Evolutionary conservation across 768 basidiomycete genomes (phyloP), one percentile per base, ranked within the genome.

Genomic region (Leccinum obscurum): DNA sequence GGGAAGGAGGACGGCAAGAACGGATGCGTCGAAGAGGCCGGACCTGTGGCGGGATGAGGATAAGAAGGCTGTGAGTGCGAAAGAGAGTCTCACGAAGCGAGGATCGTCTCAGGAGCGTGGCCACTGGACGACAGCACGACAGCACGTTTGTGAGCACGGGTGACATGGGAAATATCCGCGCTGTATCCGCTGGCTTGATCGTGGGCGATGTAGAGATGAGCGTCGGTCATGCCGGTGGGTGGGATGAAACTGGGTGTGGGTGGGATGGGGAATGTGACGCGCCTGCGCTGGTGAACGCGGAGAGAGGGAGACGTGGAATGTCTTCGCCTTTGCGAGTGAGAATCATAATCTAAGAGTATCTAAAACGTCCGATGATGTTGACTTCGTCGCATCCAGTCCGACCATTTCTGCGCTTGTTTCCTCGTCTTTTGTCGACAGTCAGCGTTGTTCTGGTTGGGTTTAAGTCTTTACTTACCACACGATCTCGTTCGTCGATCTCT

Each of bases 221-320:
- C 83, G 70, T 94, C 92, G 65, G 90, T 77, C 59, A 93, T 77
- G 24, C 73, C 73, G 11, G 76, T 75, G 0, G 92, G 92, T 65
- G 85, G 80, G 55, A 90, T 77, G 15, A 83, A 77, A 66, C 81
- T 86, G 3, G 91, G 89, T 59, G 86, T 88, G 22, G 86, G 84
- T 8, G 87, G 83, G 10, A 89, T 63, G 3, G 86, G 88, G 69
- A 91, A 92, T 1, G 76, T 76, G 49, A 81, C 0, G 84, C 82
- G 55, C 86, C 85, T 4, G 87, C 79, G 73, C 82, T 88, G 28
- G 80, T 83, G 72, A 93, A 93, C 28, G 28, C 26, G 26, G 26
- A 28, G 26, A 28, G 26, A 28, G 26, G 26, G 26, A 28, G 26
- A 28, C 26, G 26, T 28, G 26, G 26, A 28, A 28, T 28, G 26